phyloP scores from a whole-genome alignment of 345 rosid genomes.

The Pugionium dolabratum region DNA sequence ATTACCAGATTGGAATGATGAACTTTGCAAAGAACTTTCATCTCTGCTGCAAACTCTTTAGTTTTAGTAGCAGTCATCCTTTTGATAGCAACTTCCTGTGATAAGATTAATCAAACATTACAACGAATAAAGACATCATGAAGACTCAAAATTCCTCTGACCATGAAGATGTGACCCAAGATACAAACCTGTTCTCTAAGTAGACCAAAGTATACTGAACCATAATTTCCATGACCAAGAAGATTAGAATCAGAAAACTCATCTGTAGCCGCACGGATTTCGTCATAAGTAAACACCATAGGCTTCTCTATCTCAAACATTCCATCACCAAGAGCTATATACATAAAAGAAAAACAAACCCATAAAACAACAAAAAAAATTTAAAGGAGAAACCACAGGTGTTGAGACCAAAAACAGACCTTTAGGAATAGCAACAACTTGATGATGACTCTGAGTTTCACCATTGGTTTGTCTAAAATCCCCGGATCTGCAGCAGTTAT shows the following conservation, averaged over 20 bases:
- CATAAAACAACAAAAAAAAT: background rate
- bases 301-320: slow-evolving; percentile 84
- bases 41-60: slow-evolving; percentile 90
- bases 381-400: background rate
- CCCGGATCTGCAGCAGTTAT: slow-evolving; percentile 63
- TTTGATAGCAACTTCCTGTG: slow-evolving; percentile 87
- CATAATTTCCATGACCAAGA: slow-evolving; percentile 92
- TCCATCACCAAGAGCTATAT: slow-evolving; percentile 66
- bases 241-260: slow-evolving; percentile 82
- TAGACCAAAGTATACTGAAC: slow-evolving; percentile 81
- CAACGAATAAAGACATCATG: background rate
- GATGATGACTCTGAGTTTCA: slow-evolving; percentile 53
- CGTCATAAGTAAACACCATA: slow-evolving; percentile 75
- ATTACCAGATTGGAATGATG: slow-evolving; percentile 96
- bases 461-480: slow-evolving; percentile 66
- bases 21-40: slow-evolving; percentile 93
- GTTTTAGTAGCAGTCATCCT: slow-evolving; percentile 93
- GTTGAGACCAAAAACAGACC: slow-evolving; percentile 46
- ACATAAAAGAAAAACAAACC: slow-evolving; percentile 10
- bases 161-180: background rate
- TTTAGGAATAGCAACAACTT: slow-evolving; percentile 64
- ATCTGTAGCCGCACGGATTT: slow-evolving; percentile 65
- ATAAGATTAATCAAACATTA: slow-evolving; percentile 28
- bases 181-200: slow-evolving; percentile 75
- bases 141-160: background rate